phyloP scores from a whole-genome alignment of 768 basidiomycete species.

The Suillus weaverae region DNA sequence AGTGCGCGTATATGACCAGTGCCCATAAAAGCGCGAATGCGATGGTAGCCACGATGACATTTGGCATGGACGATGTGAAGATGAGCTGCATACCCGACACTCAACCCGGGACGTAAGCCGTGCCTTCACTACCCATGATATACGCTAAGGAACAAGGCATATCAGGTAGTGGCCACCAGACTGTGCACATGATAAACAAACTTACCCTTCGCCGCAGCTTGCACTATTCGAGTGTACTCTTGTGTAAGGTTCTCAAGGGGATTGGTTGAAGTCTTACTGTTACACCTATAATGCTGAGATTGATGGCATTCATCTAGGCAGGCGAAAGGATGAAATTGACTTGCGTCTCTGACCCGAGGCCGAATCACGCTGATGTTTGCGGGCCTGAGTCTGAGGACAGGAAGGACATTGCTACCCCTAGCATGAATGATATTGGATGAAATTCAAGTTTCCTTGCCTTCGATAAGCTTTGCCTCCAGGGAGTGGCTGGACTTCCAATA shows the following conservation, averaged over 20 bases:
- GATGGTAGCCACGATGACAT: conserved; percentile 10
- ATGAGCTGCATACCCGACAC: not conserved
- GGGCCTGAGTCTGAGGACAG: conserved; percentile 5
- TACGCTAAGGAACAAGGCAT: not conserved
- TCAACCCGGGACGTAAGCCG: conserved; percentile 11
- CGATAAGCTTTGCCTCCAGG: not conserved
- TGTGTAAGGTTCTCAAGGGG: conserved; percentile 1
- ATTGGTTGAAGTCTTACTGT: not conserved
- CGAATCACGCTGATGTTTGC: not conserved
- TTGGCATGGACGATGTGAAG: conserved; percentile 11
- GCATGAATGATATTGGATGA: conserved; percentile 5
- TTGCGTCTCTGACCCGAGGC: conserved; percentile 10
- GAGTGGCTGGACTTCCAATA: conserved; percentile 16
- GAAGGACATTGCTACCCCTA: not conserved
- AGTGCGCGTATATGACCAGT: conserved; percentile 11
- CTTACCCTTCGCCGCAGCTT: conserved; percentile 7
- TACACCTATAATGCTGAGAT: not conserved
- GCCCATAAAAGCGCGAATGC: conserved; percentile 9
- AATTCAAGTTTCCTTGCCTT: conserved; percentile 10
- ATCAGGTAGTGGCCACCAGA: not conserved
- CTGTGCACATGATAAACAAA: not conserved
- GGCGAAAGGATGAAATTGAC: conserved; percentile 4
- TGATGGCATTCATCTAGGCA: conserved; percentile 2
- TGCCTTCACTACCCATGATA: conserved; percentile 1
- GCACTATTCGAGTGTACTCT: conserved; percentile 7